Conservation (phyloP, 768 basidiomycete species). For the Brasilioporus rufonigricans region DNA sequence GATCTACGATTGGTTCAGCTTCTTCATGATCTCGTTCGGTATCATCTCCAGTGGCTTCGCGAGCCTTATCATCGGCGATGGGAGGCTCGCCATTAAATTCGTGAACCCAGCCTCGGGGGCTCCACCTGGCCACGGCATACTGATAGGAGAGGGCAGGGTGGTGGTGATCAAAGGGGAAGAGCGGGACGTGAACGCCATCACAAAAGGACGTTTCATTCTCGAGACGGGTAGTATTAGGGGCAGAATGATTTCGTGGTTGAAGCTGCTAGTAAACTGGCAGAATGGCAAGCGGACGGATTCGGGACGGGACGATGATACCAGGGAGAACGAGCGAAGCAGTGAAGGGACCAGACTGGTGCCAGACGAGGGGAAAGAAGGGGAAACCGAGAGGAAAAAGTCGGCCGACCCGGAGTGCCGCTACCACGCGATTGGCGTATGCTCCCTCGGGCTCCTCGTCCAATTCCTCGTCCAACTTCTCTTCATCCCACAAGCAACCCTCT, state of each 20-base stretch:
- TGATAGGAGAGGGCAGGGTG: slow-evolving; percentile 16
- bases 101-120: slow-evolving; percentile 15
- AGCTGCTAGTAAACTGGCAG: too few species aligned
- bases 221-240: too few species aligned
- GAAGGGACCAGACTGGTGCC: too few species aligned
- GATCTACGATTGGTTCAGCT: slow-evolving; percentile 30
- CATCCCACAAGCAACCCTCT: slow-evolving; percentile 32
- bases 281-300: too few species aligned
- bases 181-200: slow-evolving; percentile 27
- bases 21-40: slow-evolving; percentile 33
- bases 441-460: slow-evolving; percentile 29
- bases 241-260: too few species aligned
- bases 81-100: slow-evolving; percentile 16
- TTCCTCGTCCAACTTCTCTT: slow-evolving; percentile 35
- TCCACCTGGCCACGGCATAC: slow-evolving; percentile 32
- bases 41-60: slow-evolving; percentile 31
- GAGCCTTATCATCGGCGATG: slow-evolving; percentile 25
- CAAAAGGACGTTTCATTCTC: slow-evolving; percentile 29
- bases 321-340: background rate
- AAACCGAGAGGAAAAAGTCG: background rate
- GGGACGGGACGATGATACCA: too few species aligned
- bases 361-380: background rate
- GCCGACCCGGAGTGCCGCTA: background rate
- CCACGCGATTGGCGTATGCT: slow-evolving; percentile 24
- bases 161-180: slow-evolving; percentile 30